Evolutionary conservation across 176 grass and related monocot genomes (phyloP).

Genomic region (Oryza meridionalis): DNA sequence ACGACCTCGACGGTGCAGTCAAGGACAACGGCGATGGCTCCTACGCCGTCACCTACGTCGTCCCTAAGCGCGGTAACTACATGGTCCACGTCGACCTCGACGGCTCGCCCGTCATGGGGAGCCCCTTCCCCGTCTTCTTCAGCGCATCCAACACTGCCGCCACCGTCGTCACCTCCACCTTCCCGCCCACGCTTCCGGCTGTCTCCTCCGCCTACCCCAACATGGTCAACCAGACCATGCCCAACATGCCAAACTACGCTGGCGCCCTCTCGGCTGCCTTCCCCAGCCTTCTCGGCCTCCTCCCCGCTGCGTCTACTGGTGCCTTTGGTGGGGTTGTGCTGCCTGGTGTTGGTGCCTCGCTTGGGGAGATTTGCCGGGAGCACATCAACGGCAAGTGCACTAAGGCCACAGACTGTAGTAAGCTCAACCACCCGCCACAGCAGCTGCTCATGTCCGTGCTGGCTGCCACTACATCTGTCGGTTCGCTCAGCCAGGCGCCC

Average conservation of each 20-base stretch:
- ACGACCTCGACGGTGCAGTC: slow-evolving; percentile 68
- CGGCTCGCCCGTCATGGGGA: slow-evolving; percentile 74
- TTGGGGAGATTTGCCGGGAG: slow-evolving; percentile 89
- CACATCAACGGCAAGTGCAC: slow-evolving; percentile 72
- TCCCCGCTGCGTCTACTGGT: slow-evolving; percentile 50
- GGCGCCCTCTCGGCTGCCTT: slow-evolving; percentile 61
- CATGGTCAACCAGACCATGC: slow-evolving; percentile 99
- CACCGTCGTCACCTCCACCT: slow-evolving; percentile 32
- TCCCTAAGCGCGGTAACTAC: slow-evolving; percentile 90
- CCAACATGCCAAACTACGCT: slow-evolving; percentile 96
- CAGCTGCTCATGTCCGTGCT: slow-evolving; percentile 75
- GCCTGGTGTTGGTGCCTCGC: slow-evolving; percentile 72
- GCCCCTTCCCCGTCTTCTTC: slow-evolving; percentile 98
- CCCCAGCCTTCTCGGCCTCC: slow-evolving; percentile 59
- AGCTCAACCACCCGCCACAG: slow-evolving; percentile 78
- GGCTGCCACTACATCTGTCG: slow-evolving; percentile 62
- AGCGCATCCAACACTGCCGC: slow-evolving; percentile 41
- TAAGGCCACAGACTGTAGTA: slow-evolving; percentile 67
- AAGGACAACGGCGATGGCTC: slow-evolving; percentile 82
- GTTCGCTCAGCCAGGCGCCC: slow-evolving; percentile 63
- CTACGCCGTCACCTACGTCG: slow-evolving; percentile 77
- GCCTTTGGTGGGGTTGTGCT: slow-evolving; percentile 72
- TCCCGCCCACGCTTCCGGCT: slow-evolving; percentile 2
- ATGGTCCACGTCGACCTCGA: slow-evolving; percentile 81
- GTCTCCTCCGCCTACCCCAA: slow-evolving; percentile 56